Evolutionary conservation across 257 asterid species (phyloP).

Genomic region (Anisodus acutangulus): DNA sequence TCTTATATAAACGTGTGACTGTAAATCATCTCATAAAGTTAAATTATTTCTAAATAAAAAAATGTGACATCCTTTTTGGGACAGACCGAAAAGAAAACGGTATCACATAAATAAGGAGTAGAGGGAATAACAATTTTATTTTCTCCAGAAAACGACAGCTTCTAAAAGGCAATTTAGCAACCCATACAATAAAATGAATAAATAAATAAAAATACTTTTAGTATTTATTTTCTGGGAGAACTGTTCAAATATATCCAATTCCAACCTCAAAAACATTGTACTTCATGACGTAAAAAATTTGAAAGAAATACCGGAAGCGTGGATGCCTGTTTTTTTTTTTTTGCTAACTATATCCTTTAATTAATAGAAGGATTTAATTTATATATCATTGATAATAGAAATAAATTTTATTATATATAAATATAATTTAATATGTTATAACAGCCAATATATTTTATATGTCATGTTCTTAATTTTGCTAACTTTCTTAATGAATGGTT

Average conservation of each 20-base stretch:
- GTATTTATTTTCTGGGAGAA: too few species aligned
- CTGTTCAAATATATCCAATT: not conserved
- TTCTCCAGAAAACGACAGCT: conserved; percentile 39
- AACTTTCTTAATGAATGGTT: too few species aligned
- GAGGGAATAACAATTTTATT: not conserved
- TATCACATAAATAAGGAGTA: too few species aligned
- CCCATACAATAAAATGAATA: not conserved
- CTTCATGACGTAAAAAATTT: not conserved
- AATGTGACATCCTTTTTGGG: too few species aligned
- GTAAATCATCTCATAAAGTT: too few species aligned
- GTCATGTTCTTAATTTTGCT: not conserved
- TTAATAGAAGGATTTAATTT: not conserved
- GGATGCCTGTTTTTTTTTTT: not conserved
- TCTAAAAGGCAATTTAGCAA: conserved; percentile 25
- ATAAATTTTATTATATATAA: not conserved
- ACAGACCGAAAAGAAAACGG: too few species aligned
- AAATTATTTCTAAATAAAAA: too few species aligned
- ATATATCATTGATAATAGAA: not conserved
- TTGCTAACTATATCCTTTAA: not conserved
- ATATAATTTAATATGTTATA: too few species aligned
- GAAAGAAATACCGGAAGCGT: not conserved
- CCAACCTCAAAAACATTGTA: not conserved
- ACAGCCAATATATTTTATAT: too few species aligned
- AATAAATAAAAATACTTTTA: too few species aligned
- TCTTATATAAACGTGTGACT: too few species aligned